These are phyloP conservation scores for Fraxinus sp. DNA, from an alignment of 305 asterid genomes.

Conservation along the genomic window DNA sequence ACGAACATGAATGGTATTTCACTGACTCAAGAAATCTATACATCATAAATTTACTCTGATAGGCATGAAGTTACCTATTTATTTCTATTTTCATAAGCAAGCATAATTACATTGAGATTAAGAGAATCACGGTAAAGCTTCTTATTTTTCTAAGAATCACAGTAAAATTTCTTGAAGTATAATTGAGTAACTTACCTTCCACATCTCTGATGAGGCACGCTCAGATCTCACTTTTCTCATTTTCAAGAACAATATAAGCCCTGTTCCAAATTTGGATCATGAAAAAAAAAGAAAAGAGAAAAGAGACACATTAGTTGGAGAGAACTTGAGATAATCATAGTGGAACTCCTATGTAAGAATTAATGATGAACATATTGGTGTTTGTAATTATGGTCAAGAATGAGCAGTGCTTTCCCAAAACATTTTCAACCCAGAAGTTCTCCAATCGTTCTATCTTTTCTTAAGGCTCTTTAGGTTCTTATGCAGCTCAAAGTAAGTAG, in stretches of 20 bases:
- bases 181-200: slow-evolving; percentile 61
- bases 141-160: not conserved
- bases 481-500: not conserved
- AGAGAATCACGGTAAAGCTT: not conserved
- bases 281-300: not conserved
- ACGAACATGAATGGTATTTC: not conserved
- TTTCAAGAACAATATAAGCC: slow-evolving; percentile 75
- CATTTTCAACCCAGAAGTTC: not conserved
- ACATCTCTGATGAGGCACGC: slow-evolving; percentile 69
- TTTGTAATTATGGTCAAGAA: not conserved
- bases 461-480: not conserved
- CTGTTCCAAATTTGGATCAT: slow-evolving; percentile 41
- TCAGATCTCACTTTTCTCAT: slow-evolving; percentile 96
- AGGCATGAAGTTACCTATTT: not conserved
- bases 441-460: not conserved
- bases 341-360: not conserved
- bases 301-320: slow-evolving; percentile 13
- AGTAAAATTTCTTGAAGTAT: not conserved
- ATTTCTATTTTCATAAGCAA: not conserved
- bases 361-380: not conserved
- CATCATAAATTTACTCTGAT: not conserved
- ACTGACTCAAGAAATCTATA: not conserved
- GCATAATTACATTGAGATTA: not conserved
- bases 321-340: not conserved
- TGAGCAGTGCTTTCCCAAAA: not conserved